Conservation (phyloP, 495 filamentous ascomycete species). For the Filosporella fistucella region DNA sequence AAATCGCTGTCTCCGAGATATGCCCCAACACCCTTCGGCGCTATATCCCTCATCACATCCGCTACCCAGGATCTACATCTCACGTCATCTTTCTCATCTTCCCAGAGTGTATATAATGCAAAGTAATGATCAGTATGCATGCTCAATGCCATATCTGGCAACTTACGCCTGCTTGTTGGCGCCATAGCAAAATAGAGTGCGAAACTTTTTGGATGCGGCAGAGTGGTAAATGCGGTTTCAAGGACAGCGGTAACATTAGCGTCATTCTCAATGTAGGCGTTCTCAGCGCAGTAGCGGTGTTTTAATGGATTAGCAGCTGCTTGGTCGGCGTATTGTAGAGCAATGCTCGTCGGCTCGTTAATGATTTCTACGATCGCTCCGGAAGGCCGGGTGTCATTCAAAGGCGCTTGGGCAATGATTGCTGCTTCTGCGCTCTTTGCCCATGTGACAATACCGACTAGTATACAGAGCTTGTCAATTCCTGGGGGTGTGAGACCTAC, state of each 20-base stretch:
- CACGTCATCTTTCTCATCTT: constrained; percentile 36
- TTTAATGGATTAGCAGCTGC: constrained; percentile 32
- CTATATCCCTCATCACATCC: constrained; percentile 33
- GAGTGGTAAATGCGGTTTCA: constrained; percentile 37
- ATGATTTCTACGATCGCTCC: constrained; percentile 28
- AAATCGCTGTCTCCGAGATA: constrained; percentile 53
- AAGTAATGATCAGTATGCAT: constrained; percentile 53
- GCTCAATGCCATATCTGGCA: constrained; percentile 43
- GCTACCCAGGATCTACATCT: constrained; percentile 36
- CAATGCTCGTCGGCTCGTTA: constrained; percentile 34
- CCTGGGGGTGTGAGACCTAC: constrained; percentile 29
- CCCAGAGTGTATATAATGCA: constrained; percentile 47
- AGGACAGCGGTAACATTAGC: constrained; percentile 36
- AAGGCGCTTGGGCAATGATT: constrained; percentile 24
- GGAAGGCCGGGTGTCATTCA: constrained; percentile 32
- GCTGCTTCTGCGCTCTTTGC: constrained; percentile 30
- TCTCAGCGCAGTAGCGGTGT: constrained; percentile 45
- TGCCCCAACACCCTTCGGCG: constrained; percentile 34
- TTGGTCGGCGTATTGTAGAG: constrained; percentile 36
- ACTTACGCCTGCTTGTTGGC: constrained; percentile 31
- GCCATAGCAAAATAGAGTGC: constrained; percentile 46
- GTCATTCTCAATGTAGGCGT: constrained; percentile 41
- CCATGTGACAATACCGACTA: constrained; percentile 39
- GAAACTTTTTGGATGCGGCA: constrained; percentile 35
- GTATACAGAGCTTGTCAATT: constrained; percentile 26